A percentile compares a stretch with the other conserved stretches of the same genome.
phyloP scores from a whole-genome alignment of 495 filamentous ascomycete genomes.

The Geoglossum glabrum region DNA sequence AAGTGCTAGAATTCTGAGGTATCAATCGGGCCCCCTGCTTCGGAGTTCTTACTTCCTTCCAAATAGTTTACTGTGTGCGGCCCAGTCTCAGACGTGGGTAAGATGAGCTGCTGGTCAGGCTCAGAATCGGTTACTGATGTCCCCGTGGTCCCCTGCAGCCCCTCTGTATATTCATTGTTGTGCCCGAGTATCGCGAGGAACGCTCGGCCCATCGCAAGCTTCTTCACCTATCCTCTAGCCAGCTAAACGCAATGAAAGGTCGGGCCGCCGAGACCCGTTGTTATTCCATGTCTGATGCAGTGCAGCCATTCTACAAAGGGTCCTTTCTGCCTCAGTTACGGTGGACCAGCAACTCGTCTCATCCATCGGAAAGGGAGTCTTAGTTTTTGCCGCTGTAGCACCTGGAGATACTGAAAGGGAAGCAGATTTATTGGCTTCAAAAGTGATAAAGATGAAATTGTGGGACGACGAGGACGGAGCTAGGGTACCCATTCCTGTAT shows the following conservation, averaged over 20 bases:
- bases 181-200: background rate
- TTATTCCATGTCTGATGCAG: background rate
- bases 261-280: background rate
- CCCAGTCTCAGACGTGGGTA: background rate
- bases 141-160: too few species aligned
- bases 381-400: constrained; percentile 81
- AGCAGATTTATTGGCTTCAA: constrained; percentile 59
- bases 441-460: constrained; percentile 72
- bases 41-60: too few species aligned
- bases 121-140: too few species aligned
- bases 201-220: background rate
- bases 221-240: background rate
- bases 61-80: too few species aligned
- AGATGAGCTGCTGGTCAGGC: too few species aligned
- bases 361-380: constrained; percentile 68
- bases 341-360: constrained; percentile 85
- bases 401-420: constrained; percentile 83
- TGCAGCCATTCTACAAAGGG: constrained; percentile 79
- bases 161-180: too few species aligned
- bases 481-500: constrained; percentile 22
- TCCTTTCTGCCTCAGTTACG: constrained; percentile 92
- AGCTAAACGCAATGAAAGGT: constrained; percentile 2
- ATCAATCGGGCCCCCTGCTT: background rate
- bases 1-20: background rate
- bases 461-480: constrained; percentile 64